Base-by-base conservation (phyloP, 1,284 basidiomycete genomes). In the Megacollybia platyphylla region DNA sequence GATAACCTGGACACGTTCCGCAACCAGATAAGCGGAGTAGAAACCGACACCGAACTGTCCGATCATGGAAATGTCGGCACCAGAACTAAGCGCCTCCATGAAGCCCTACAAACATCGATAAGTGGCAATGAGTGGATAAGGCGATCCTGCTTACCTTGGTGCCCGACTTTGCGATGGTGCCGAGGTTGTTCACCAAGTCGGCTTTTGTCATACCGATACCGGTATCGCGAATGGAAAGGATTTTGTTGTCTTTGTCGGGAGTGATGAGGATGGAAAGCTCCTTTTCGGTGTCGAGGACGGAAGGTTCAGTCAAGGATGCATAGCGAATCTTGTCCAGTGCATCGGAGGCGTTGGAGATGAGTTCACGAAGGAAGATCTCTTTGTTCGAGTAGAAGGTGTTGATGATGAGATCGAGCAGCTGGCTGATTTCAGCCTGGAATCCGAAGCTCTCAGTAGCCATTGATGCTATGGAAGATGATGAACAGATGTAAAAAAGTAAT, bases 131-230 rank as follows among this genome's bases (percentile, higher is more conserved):
- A 39, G 13, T 46, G 32, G 40, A 46, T 42, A 29, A 45, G 28
- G 42, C 13, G 35, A 37, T 26, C 6, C 35, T 44, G 43, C 65
- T 18, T 44, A 81, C 85, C 71, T 93, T 88, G 48, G 86, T 88
- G 52, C 90, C 91, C 48, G 90, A 94, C 76, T 94, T 98, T 69
- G 94, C 94, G 62, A 99, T 98, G 46, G 96, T 99, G 74, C 94
- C 96, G 51, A 99, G 79, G 79, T 98, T 98, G 81, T 96, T 97
- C 65, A 96, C 91, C 58, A 93, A 75, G 67, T 93, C 89, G 48
- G 91, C 90, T 76, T 97, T 97, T 73, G 91, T 97, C 91, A 96
- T 96, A 64, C 96, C 94, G 53, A 98, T 75, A 84, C 96, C 96
- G 48, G 91, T 88, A 65, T 98, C 94, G 49, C 91, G 88, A 65